Evolutionary conservation across 2,329 filamentous ascomycete species (phyloP).

Genomic region (Monosporascus sp.): DNA sequence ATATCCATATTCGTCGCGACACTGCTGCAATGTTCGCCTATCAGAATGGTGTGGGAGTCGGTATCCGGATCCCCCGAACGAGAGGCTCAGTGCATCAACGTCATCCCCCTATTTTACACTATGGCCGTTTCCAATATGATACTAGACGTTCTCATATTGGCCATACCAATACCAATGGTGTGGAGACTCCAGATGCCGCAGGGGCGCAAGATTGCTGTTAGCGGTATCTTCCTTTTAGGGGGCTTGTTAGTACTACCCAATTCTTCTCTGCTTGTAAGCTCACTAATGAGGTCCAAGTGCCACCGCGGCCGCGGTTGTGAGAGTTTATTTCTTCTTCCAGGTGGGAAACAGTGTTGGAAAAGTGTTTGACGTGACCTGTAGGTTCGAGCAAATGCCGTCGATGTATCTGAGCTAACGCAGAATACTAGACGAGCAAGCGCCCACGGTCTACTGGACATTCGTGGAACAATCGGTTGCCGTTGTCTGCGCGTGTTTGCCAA

Average conservation of each 20-base stretch:
- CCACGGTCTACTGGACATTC: slow-evolving; percentile 2
- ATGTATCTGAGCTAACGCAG: not conserved
- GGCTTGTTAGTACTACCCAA: slow-evolving; percentile 1
- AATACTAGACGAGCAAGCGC: not conserved
- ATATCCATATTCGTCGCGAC: slow-evolving; percentile 4
- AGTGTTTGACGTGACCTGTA: not conserved
- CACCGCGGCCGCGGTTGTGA: not conserved
- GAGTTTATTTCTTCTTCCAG: slow-evolving; percentile 6
- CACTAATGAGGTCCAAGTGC: not conserved
- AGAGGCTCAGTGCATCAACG: slow-evolving; percentile 1
- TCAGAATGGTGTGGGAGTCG: not conserved
- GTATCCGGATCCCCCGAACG: not conserved
- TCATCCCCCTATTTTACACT: slow-evolving; percentile 1
- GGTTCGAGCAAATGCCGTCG: not conserved
- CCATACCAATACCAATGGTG: slow-evolving; percentile 1
- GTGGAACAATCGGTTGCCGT: slow-evolving; percentile 1
- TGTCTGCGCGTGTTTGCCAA: slow-evolving; percentile 3
- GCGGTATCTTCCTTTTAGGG: slow-evolving; percentile 3
- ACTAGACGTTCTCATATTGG: slow-evolving; percentile 1
- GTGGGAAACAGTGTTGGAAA: not conserved
- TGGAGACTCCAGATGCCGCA: slow-evolving; percentile 1
- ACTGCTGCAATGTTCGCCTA: slow-evolving; percentile 3
- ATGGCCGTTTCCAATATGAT: slow-evolving; percentile 4
- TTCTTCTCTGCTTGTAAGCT: not conserved
- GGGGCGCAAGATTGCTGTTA: slow-evolving; percentile 5